These are phyloP conservation scores for Sindora glabra DNA, from an alignment of 306 rosid species.

Conservation along the genomic window DNA sequence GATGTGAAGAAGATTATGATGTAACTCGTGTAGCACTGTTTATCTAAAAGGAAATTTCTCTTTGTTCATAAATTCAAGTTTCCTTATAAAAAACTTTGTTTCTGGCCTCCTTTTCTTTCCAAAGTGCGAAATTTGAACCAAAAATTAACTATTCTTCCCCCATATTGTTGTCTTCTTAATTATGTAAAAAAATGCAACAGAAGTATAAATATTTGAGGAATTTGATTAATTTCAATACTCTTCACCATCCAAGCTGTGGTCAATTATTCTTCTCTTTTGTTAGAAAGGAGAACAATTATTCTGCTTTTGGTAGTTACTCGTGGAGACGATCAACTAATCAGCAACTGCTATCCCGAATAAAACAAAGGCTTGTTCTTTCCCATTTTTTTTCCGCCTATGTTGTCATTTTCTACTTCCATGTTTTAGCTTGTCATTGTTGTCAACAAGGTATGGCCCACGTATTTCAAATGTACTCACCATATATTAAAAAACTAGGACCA, in stretches of 20 bases:
- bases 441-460: constrained; percentile 20
- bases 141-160: neutral
- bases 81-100: neutral
- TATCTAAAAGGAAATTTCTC: constrained; percentile 5
- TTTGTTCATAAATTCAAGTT: constrained; percentile 12
- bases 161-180: neutral
- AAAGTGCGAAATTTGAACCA: neutral
- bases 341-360: constrained; percentile 17
- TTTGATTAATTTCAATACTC: too few species aligned
- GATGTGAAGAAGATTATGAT: constrained; percentile 21
- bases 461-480: too few species aligned
- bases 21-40: constrained; percentile 25
- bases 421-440: too few species aligned
- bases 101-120: neutral
- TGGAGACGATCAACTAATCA: constrained; percentile 20
- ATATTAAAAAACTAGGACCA: too few species aligned
- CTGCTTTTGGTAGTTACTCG: constrained; percentile 9
- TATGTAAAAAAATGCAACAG: neutral
- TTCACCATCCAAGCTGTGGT: constrained; percentile 2
- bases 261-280: neutral
- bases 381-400: neutral
- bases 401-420: too few species aligned
- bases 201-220: neutral
- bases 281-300: too few species aligned
- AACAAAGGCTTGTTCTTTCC: constrained; percentile 17